A percentile compares a stretch with the other conserved stretches of the same genome.
Evolutionary conservation across 805 yeast species (phyloP).

Genomic region (Novakomyces olei): DNA sequence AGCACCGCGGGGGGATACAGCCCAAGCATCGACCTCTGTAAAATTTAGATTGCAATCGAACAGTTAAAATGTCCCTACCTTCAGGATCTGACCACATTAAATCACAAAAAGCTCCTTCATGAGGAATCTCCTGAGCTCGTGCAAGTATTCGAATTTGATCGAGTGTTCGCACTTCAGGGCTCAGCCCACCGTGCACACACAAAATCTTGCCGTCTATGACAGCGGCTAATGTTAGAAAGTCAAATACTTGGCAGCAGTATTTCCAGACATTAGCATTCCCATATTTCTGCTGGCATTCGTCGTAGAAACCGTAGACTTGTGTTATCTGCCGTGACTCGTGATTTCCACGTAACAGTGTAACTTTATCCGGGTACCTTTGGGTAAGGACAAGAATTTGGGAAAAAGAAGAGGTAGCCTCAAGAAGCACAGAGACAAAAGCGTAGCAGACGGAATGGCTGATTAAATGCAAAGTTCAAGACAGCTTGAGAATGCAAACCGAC

Average conservation of each 20-base stretch:
- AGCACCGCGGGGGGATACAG: slow-evolving; percentile 93
- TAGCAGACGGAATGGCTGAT: too few species aligned
- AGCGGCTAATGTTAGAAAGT: slow-evolving; percentile 78
- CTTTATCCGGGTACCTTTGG: slow-evolving; percentile 46
- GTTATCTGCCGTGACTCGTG: slow-evolving; percentile 95
- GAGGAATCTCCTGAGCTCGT: slow-evolving; percentile 96
- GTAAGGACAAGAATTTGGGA: slow-evolving; percentile 5
- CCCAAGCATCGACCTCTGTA: slow-evolving; percentile 97
- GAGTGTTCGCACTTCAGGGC: slow-evolving; percentile 92
- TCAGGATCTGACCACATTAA: slow-evolving; percentile 97
- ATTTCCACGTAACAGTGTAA: slow-evolving; percentile 89
- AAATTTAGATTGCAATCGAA: slow-evolving; percentile 14
- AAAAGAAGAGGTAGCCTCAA: background rate
- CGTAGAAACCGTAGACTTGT: slow-evolving; percentile 96
- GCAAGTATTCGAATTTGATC: slow-evolving; percentile 88
- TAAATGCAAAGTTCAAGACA: too few species aligned
- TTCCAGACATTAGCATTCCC: slow-evolving; percentile 91
- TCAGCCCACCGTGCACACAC: slow-evolving; percentile 93
- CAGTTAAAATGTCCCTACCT: slow-evolving; percentile 7
- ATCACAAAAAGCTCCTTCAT: slow-evolving; percentile 97
- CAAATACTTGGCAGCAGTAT: slow-evolving; percentile 73
- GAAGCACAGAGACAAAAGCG: too few species aligned
- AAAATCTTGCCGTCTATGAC: slow-evolving; percentile 82
- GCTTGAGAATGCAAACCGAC: too few species aligned
- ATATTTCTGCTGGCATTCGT: slow-evolving; percentile 80